Base-by-base conservation (phyloP, 2,329 filamentous ascomycete genomes). In the Endoconidiophora polonica region DNA sequence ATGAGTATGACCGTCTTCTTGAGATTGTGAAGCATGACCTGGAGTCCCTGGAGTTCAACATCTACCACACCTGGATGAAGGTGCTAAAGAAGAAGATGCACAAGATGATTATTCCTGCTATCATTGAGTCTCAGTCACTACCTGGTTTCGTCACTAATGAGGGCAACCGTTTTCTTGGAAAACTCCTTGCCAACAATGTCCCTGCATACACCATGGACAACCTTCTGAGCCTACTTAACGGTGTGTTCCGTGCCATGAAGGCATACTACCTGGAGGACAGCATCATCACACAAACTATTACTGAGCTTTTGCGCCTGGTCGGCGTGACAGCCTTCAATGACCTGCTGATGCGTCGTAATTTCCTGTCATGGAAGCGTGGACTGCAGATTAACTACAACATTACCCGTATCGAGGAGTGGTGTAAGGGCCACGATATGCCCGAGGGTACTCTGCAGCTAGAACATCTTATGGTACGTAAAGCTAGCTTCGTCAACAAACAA, bases 41-140 rank as follows among this genome's bases (percentile, higher is more conserved):
- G 47, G 91, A 98, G 70, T 94, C 86, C 66, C 73, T 98, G 56
- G 91, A 98, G 68, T 98, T 98, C 73, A 98, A 98, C 71, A 98
- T 98, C 60, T 98, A 98, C 68, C 91, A 98, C 68, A 98, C 91
- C 23, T 98, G 91, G 91, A 98, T 98, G 91, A 98, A 98, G 74
- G 86, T 95, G 52, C 71, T 98, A 61, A 98, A 98, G 77, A 95
- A 95, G 79, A 94, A 94, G 70, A 75, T 98, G 56, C 86, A 93
- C 60, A 96, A 96, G 76, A 98, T 98, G 91, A 93, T 98, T 61
- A 94, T 98, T 48, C 91, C 91, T 1, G 91, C 91, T 50, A 98
- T 98, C 64, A 98, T 98, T 61, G 91, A 98, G 66, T 96, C 90
- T 44, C 91, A 98, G 66, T 96, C 91, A 22, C 79, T 98, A 55